Evolutionary conservation across 2,329 filamentous ascomycete genomes (phyloP), one percentile per base, ranked within the genome.

Genomic region (Chrysoporthe cubensis): DNA sequence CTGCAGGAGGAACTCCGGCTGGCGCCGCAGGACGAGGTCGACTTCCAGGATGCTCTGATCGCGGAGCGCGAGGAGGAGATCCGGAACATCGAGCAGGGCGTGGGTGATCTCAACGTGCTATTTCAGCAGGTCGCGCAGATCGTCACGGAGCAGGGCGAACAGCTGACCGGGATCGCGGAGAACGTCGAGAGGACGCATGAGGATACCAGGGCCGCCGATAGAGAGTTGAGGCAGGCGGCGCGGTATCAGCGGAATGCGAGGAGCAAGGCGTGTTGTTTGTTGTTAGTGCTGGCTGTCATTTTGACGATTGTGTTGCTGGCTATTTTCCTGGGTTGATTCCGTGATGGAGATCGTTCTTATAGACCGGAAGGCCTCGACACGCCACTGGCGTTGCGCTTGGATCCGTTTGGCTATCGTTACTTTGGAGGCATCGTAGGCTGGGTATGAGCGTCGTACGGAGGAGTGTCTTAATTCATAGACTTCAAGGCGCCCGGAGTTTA

Each of bases 121-220:
- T 99, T 99, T 84, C 87, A 94, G 71, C 95, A 99, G 82, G 94
- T 99, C n/a, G 96, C 95, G 59, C 94, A 97, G 78, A 97, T 99
- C 78, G 94, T 99, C 62, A 89, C 89, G 70, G 95, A 98, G 80
- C 96, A 99, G 81, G 96, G 96, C 62, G 92, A 93, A 73, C 88
- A 92, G 79, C 84, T 99, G 42, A 91, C 95, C 75, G 92, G 92
- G 21, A 97, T 99, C 74, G 90, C 89, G 70, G 90, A 93, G 73
- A 97, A 97, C 74, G 93, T 98, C 7, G 89, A 96, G 78, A 90
- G 90, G 71, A 92, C 94, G 58, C 87, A 91, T 70, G 88, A 91
- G 68, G 91, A 97, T 76, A 97, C 94, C 14, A 85, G 89, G 65
- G 93, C 93, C 50, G 96, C 95, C 54, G 93, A 97, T 77, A 80